Conservation (phyloP, 208 protist species). For the Lotmaria passim region DNA sequence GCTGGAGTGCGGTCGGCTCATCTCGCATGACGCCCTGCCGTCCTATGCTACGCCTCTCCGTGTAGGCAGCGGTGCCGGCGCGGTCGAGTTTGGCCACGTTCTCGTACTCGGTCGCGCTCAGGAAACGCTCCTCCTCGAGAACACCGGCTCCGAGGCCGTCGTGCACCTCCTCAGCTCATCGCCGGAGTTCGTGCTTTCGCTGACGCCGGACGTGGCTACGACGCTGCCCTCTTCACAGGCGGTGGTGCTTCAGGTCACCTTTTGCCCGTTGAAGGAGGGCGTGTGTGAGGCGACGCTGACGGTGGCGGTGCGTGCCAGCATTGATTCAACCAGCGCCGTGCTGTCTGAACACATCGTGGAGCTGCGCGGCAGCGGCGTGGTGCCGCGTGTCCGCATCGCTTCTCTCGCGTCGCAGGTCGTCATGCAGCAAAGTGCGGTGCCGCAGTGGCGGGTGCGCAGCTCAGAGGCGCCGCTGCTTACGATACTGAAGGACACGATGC, state of each 20-base stretch:
- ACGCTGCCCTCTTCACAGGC: conserved; percentile 43
- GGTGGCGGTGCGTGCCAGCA: conserved; percentile 51
- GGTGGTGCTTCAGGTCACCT: conserved; percentile 58
- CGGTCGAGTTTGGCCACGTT: conserved; percentile 22
- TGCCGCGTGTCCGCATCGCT: conserved; percentile 71
- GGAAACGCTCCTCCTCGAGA: conserved; percentile 68
- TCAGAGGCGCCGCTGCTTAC: conserved; percentile 45
- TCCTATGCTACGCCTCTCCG: conserved; percentile 16
- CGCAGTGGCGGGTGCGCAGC: conserved; percentile 41
- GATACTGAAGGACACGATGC: conserved; percentile 65
- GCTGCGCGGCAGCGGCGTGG: conserved; percentile 60
- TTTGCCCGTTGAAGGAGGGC: conserved; percentile 62
- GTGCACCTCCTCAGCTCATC: conserved; percentile 66
- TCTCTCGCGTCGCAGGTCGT: conserved; percentile 57
- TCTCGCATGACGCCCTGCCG: conserved; percentile 12
- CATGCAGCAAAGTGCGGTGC: conserved; percentile 38
- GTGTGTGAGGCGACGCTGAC: conserved; percentile 51
- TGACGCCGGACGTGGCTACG: conserved; percentile 33
- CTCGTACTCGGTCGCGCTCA: conserved; percentile 53
- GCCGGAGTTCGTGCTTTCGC: conserved; percentile 49
- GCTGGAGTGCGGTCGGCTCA: conserved; percentile 1
- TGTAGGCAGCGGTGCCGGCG: not conserved
- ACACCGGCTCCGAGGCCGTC: conserved; percentile 74
- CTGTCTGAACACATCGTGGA: conserved; percentile 60
- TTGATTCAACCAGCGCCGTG: conserved; percentile 38